These are phyloP conservation scores for Ceratobasidium sp. DNA, from an alignment of 1,284 basidiomycete genomes.

Conservation along the genomic window DNA sequence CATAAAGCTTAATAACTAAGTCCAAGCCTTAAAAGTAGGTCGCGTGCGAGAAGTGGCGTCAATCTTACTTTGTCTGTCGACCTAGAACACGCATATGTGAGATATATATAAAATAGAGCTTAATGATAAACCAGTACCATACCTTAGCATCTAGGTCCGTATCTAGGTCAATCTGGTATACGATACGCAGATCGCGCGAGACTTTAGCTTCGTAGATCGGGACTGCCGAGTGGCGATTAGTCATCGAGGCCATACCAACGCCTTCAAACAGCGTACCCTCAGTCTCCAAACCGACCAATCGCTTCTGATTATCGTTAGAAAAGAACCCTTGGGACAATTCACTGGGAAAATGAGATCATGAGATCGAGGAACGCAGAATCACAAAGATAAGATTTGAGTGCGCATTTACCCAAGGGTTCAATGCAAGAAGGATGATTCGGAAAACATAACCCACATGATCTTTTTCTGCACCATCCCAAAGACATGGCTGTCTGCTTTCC, in stretches of 20 bases:
- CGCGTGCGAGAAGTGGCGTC: background rate
- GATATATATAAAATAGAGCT: background rate
- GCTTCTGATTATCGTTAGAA: slow-evolving; percentile 47
- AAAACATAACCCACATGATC: slow-evolving; percentile 20
- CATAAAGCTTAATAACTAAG: slow-evolving; percentile 48
- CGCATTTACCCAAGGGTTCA: background rate
- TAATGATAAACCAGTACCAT: background rate
- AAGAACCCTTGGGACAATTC: slow-evolving; percentile 19
- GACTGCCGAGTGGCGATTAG: slow-evolving; percentile 2
- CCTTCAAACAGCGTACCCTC: slow-evolving; percentile 8
- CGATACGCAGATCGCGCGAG: slow-evolving; percentile 49
- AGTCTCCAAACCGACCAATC: slow-evolving; percentile 21
- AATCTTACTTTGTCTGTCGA: background rate
- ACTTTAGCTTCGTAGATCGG: slow-evolving; percentile 52
- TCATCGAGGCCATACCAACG: background rate
- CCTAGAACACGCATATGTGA: background rate
- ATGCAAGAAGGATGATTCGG: too few species aligned
- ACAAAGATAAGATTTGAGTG: background rate
- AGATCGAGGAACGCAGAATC: background rate
- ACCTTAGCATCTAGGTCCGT: slow-evolving; percentile 36
- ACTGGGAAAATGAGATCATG: slow-evolving; percentile 11
- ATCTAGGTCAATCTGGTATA: slow-evolving; percentile 50
- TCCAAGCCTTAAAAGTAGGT: background rate
- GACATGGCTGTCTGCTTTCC: slow-evolving; percentile 9
- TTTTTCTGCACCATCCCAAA: slow-evolving; percentile 29